Base-by-base conservation (phyloP, 768 basidiomycete species). In the Leucocoprinus sp. region DNA sequence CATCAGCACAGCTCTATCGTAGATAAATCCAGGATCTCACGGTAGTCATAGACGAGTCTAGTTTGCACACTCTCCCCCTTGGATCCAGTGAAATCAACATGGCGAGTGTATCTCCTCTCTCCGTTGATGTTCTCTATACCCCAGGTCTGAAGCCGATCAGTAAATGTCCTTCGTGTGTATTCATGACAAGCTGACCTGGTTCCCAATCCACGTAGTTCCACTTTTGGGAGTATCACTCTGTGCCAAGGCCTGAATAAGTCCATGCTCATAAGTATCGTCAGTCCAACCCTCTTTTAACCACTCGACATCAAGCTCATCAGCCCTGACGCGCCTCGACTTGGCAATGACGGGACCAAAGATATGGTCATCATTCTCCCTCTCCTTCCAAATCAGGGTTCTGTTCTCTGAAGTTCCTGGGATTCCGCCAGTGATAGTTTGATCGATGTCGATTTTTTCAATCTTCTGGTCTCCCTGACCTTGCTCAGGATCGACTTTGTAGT, bases 141-240 rank as follows among this genome's bases (percentile, higher is more conserved):
- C 84, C 84, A 87, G 12, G 69, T 62, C 72, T 71, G 45, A 23
- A 29, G 5, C 37, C 42, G 40, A 24, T 34, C 49, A 26, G 19
- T 22, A 11, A 27, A 19, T 15, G 3, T 43, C 12, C 36, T 39
- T 8, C 31, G 23, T 43, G 43, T 37, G 15, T 33, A 42, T 5
- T 19, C 23, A 43, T 8, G 4, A 18, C 18, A 14, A 2, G 2
- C 52, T 27, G 45, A 82, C 85, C 74, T 84, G 81, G 34, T 78
- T 60, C 1, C 70, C 80, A 49, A 64, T 74, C 86, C 86, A 89
- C 4, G 65, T 69, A 14, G 52, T 68, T 1, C 64, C 66, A 54
- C 77, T 84, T 70, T 80, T 83, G 4, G 65, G 61, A 1, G 82
- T 80, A 43, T 85, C 71, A 55, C 79, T 85, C 60, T 74, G 64